phyloP scores from a whole-genome alignment of 257 asterid species.

The Nicotiana tomentosiformis region DNA sequence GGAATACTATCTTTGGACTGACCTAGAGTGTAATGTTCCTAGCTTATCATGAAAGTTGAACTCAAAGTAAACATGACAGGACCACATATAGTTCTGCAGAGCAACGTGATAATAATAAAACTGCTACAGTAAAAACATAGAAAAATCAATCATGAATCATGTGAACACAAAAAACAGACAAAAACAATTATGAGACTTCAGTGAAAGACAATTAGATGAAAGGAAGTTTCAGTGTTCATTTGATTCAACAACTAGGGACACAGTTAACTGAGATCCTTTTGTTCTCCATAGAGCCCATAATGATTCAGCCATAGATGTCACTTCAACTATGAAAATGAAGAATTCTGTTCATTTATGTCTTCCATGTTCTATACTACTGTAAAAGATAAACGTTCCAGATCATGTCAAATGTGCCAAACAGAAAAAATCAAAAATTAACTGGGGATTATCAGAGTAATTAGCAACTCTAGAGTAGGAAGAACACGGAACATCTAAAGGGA shows the following conservation, averaged over 20 bases:
- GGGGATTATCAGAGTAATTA: not conserved
- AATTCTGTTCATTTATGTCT: not conserved
- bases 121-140: conserved; percentile 3
- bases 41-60: conserved; percentile 24
- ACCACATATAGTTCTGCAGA: conserved; percentile 33
- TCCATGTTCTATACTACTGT: not conserved
- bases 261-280: conserved; percentile 16
- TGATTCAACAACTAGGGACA: conserved; percentile 13
- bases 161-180: conserved; percentile 12
- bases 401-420: not conserved
- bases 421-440: not conserved
- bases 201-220: conserved; percentile 9
- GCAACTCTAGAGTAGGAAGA: not conserved
- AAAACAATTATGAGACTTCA: not conserved
- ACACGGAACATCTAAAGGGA: not conserved
- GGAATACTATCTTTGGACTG: conserved; percentile 17
- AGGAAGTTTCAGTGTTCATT: conserved; percentile 8
- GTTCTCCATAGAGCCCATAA: conserved; percentile 19
- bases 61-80: conserved; percentile 25
- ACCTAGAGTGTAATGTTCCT: conserved; percentile 19
- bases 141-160: conserved; percentile 11
- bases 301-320: conserved; percentile 18
- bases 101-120: conserved; percentile 12
- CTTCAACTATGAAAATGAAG: conserved; percentile 10
- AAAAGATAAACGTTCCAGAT: not conserved